Evolutionary conservation across 345 rosid genomes (phyloP).

Genomic region (Syzygium jambos): DNA sequence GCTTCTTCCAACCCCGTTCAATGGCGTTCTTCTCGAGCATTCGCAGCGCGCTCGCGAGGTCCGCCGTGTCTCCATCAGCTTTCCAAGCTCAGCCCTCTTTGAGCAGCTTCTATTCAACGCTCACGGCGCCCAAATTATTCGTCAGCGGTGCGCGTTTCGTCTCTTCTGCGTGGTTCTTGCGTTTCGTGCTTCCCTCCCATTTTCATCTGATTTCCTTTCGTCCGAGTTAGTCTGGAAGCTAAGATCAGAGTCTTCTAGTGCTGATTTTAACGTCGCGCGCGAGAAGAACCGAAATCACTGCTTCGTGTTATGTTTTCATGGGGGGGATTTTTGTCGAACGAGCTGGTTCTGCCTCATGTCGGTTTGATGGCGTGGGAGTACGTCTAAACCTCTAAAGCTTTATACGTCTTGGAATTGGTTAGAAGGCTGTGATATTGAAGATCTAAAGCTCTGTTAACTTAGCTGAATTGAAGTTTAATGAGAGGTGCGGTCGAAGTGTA

Average conservation of each 20-base stretch:
- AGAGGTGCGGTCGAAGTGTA: neutral
- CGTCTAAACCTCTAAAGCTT: neutral
- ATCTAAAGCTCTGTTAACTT: neutral
- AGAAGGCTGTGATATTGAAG: neutral
- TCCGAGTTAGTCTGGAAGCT: neutral
- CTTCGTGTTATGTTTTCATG: neutral
- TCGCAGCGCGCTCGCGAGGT: slow-evolving; percentile 27
- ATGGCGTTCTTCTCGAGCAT: slow-evolving; percentile 60
- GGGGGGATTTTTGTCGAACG: neutral
- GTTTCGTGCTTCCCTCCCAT: neutral
- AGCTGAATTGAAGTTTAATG: neutral
- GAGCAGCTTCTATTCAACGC: slow-evolving; percentile 45
- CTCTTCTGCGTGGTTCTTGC: neutral
- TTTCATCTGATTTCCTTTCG: neutral
- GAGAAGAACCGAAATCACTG: no score
- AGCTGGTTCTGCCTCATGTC: neutral
- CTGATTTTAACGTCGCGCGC: no score
- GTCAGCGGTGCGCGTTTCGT: slow-evolving; percentile 41
- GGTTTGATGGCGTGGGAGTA: neutral
- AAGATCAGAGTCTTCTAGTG: neutral
- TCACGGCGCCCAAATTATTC: slow-evolving; percentile 78
- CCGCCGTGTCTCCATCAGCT: slow-evolving; percentile 16
- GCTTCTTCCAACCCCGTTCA: neutral
- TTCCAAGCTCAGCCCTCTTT: slow-evolving; percentile 16
- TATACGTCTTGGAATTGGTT: neutral